Base-by-base conservation (phyloP, 192 early-diverging fungal genomes). In the Diversispora eburnea region DNA sequence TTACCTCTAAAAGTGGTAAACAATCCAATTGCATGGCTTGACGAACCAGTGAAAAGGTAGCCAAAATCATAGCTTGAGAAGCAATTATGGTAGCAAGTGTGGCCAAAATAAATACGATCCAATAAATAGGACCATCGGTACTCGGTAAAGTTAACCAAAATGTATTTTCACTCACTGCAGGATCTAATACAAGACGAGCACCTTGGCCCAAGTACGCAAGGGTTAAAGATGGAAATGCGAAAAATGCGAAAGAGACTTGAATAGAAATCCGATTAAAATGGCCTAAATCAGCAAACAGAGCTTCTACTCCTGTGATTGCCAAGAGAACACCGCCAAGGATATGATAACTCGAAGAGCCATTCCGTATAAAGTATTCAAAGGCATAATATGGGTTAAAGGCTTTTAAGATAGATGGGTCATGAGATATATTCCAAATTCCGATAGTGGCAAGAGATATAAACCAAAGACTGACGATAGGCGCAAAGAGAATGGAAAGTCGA, bases 11-110 rank as follows among this genome's bases (percentile, higher is more conserved):
- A 69, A 77, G 76, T 12, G 85, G 85, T 52, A 88, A 85, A 25
- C 76, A 76, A 15, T 79, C 60, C 3, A 86, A 76, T 5, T 84
- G 83, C 65, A 87, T 87, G 17, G 79, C 80, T 72, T 88, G 86
- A 78, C 79, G 74, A 47, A 88, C 75, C 25, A 88, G 55, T 25
- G 80, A 78, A 67, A 86, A 86, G 66, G 80, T 82, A 6, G 79
- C 85, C 20, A 80, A 78, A 51, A 88, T 86, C 58, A 83, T 78
- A 9, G 86, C 83, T 74, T 88, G 86, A n/a, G 85, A 85, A 22
- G 85, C 86, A 43, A 88, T 78, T 67, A 88, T 86, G 5, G 86
- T 80, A 0, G 86, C 80, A 13, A 82, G 22, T 5, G 81, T 87
- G 8, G 85, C 83, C 20, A 88, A 73, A 2, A 88, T 73, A 33